These are phyloP conservation scores for Aethionema arabicum DNA, from an alignment of 345 rosid genomes.

Conservation along the genomic window DNA sequence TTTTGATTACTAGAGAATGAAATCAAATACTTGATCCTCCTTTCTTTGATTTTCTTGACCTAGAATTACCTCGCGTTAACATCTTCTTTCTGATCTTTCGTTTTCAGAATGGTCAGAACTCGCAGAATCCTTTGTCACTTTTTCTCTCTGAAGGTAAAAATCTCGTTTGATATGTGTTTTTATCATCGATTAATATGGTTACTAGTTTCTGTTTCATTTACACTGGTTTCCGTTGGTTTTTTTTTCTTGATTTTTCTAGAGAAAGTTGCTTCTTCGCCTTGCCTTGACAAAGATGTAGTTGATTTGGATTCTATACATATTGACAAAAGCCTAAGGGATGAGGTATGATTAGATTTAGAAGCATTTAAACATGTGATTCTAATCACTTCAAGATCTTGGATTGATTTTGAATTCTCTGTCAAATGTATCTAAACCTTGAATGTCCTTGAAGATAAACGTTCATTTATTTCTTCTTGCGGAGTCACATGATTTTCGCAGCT, in stretches of 20 bases:
- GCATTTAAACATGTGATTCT: background rate
- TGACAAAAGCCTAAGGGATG: conserved; percentile 58
- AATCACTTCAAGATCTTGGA: conserved; percentile 1
- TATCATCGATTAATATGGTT: background rate
- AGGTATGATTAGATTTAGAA: conserved; percentile 44
- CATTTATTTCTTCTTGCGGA: too few species aligned
- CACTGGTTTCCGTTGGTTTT: background rate
- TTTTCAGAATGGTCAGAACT: conserved; percentile 41
- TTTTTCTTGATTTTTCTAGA: conserved; percentile 35
- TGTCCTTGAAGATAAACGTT: too few species aligned
- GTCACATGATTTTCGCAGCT: background rate
- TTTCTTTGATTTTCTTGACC: conserved; percentile 26
- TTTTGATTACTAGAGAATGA: conserved; percentile 1
- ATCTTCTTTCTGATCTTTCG: background rate
- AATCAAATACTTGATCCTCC: background rate
- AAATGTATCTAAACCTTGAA: too few species aligned
- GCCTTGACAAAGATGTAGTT: conserved; percentile 28
- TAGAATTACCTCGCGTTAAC: background rate
- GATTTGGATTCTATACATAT: conserved; percentile 50
- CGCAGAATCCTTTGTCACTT: conserved; percentile 62
- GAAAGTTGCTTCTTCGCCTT: conserved; percentile 42
- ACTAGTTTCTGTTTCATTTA: background rate
- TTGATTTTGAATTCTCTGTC: too few species aligned
- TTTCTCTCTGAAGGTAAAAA: conserved; percentile 61
- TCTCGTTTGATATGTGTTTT: background rate